Conservation (phyloP, 2,329 filamentous ascomycete genomes). For the Mycosphaerelloides madeirae region DNA sequence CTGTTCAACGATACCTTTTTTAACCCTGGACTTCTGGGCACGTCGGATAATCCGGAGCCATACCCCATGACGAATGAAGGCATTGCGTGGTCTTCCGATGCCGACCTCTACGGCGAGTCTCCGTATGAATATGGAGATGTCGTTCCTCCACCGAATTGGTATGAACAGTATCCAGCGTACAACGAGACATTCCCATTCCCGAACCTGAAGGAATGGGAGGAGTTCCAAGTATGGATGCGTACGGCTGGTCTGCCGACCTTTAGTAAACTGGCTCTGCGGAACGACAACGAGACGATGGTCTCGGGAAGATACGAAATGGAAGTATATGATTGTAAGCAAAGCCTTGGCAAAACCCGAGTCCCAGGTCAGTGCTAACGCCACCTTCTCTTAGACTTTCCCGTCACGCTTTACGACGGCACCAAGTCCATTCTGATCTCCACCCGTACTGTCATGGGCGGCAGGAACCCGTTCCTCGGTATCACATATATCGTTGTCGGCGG, state of each 20-base stretch:
- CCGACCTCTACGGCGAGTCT: constrained; percentile 67
- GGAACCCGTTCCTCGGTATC: constrained; percentile 93
- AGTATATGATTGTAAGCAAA: constrained; percentile 69
- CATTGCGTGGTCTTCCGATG: constrained; percentile 85
- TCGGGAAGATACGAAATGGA: constrained; percentile 70
- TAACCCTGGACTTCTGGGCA: constrained; percentile 54
- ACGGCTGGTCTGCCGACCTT: constrained; percentile 91
- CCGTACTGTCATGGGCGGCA: constrained; percentile 86
- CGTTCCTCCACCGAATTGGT: constrained; percentile 83
- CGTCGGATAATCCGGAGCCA: constrained; percentile 21
- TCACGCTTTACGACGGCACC: constrained; percentile 72
- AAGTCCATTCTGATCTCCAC: constrained; percentile 90
- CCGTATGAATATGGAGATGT: constrained; percentile 63
- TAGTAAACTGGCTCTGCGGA: constrained; percentile 85
- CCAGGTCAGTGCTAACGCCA: constrained; percentile 14
- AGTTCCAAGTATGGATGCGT: constrained; percentile 98
- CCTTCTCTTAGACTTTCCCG: constrained; percentile 65
- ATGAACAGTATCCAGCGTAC: constrained; percentile 60
- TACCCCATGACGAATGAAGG: constrained; percentile 74
- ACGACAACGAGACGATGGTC: constrained; percentile 64
- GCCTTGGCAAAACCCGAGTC: constrained; percentile 7
- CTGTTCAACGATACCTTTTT: constrained; percentile 90
- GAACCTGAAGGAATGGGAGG: constrained; percentile 68
- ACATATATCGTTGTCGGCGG: constrained; percentile 93
- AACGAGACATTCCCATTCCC: constrained; percentile 68